phyloP scores from a whole-genome alignment of 495 filamentous ascomycete species.

The Penicillium dipodomyicola region DNA sequence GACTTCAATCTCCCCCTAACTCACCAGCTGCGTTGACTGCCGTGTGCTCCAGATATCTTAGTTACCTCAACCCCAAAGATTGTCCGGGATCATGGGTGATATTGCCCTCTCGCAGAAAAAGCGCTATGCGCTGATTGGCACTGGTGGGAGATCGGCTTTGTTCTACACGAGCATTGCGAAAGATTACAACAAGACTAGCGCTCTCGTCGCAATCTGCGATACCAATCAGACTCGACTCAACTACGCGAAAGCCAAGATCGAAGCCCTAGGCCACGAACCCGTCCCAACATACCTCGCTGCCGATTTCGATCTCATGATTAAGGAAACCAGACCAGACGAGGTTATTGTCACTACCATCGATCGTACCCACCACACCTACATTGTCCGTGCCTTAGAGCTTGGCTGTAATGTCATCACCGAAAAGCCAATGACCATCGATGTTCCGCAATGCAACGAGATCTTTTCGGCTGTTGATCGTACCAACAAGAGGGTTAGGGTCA shows the following conservation, averaged over 20 bases:
- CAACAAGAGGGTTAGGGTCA: slow-evolving; percentile 25
- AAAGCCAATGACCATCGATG: slow-evolving; percentile 61
- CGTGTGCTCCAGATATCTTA: background rate
- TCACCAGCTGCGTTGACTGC: background rate
- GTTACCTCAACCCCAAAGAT: background rate
- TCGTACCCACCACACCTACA: slow-evolving; percentile 56
- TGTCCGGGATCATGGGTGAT: background rate
- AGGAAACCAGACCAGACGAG: slow-evolving; percentile 51
- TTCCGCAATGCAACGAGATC: slow-evolving; percentile 49
- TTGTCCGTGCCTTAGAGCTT: slow-evolving; percentile 52
- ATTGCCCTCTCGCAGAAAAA: background rate
- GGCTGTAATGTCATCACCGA: slow-evolving; percentile 58
- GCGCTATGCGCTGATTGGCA: slow-evolving; percentile 34
- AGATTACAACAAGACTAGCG: slow-evolving; percentile 46
- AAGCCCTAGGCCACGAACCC: slow-evolving; percentile 17
- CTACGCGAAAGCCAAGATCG: slow-evolving; percentile 28
- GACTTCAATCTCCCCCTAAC: background rate
- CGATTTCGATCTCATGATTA: slow-evolving; percentile 55
- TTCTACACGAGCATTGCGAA: slow-evolving; percentile 55
- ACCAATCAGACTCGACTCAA: slow-evolving; percentile 34
- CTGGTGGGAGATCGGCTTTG: slow-evolving; percentile 41
- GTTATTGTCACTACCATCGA: slow-evolving; percentile 60
- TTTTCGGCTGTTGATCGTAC: slow-evolving; percentile 32
- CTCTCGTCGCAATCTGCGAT: slow-evolving; percentile 48
- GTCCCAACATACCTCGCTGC: slow-evolving; percentile 51